phyloP scores from a whole-genome alignment of 108 stramenopile genomes.

The Conticribra weissflogii region DNA sequence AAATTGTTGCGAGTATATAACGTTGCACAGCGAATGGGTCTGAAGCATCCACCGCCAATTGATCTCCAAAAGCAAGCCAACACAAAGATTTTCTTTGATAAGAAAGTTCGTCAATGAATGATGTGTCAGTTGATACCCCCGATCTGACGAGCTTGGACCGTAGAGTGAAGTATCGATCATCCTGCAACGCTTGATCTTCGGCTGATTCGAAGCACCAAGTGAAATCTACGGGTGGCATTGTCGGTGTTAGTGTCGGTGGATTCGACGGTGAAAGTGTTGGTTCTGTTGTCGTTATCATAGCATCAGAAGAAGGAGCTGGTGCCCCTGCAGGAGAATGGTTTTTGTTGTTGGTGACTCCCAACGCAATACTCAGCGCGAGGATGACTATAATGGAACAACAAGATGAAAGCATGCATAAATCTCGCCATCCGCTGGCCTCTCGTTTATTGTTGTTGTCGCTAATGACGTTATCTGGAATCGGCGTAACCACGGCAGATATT shows the following conservation, averaged over 20 bases:
- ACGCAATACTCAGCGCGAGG: conserved; percentile 25
- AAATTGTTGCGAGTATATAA: conserved; percentile 33
- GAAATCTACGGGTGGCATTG: conserved; percentile 26
- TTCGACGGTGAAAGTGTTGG: conserved; percentile 23
- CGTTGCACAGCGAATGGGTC: conserved; percentile 41
- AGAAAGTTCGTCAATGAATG: conserved; percentile 25
- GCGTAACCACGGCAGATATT: no score
- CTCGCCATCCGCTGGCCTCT: conserved; percentile 20
- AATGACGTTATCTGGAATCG: no score
- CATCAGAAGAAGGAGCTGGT: background rate
- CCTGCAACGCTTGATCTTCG: conserved; percentile 7
- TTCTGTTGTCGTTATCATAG: background rate
- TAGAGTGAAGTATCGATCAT: conserved; percentile 22
- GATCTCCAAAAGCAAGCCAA: conserved; percentile 44
- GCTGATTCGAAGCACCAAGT: conserved; percentile 23
- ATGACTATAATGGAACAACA: conserved; percentile 28
- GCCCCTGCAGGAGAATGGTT: background rate
- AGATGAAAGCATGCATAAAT: conserved; percentile 18
- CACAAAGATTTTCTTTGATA: conserved; percentile 49
- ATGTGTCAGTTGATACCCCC: conserved; percentile 22
- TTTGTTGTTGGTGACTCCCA: conserved; percentile 17
- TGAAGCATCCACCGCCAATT: conserved; percentile 14
- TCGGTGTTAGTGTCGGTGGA: conserved; percentile 18
- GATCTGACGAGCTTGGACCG: conserved; percentile 32
- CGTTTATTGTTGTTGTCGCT: background rate